Evolutionary conservation across 2,329 filamentous ascomycete genomes (phyloP).

Genomic region (Harringtonia aguacate): DNA sequence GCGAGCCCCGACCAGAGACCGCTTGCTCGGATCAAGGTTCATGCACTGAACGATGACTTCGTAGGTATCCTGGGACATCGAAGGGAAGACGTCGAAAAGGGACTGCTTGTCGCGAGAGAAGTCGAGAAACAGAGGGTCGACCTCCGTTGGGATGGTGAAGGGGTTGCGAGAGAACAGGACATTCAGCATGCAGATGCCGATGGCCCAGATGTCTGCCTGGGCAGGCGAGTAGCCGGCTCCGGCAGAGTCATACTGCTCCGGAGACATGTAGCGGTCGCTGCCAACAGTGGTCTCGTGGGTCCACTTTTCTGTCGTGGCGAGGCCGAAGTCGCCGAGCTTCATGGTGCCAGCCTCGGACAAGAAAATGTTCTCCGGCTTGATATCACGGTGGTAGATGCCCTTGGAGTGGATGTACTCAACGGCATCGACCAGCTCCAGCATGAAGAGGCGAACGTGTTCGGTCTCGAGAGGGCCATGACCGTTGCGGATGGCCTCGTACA

Average conservation of each 20-base stretch:
- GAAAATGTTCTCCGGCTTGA: conserved; percentile 99
- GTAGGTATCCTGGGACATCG: conserved; percentile 97
- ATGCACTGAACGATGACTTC: conserved; percentile 87
- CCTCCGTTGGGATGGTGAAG: conserved; percentile 79
- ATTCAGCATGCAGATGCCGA: conserved; percentile 93
- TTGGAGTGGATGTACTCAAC: conserved; percentile 85
- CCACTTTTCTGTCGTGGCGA: conserved; percentile 84
- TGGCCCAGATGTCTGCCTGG: conserved; percentile 91
- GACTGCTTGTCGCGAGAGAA: conserved; percentile 90
- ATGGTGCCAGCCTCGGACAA: conserved; percentile 74
- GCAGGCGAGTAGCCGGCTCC: conserved; percentile 84
- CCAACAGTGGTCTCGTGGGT: conserved; percentile 89
- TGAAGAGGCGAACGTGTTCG: conserved; percentile 93
- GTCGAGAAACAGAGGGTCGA: conserved; percentile 88
- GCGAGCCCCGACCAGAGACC: conserved; percentile 68
- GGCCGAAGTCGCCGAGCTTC: conserved; percentile 95
- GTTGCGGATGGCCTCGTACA: conserved; percentile 92
- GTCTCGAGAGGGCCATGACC: conserved; percentile 85
- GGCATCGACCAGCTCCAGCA: conserved; percentile 85
- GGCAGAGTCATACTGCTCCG: conserved; percentile 90
- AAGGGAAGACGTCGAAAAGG: conserved; percentile 94
- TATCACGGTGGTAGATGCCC: conserved; percentile 91
- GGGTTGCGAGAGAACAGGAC: conserved; percentile 95
- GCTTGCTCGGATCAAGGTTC: conserved; percentile 81
- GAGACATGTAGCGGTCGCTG: conserved; percentile 98